Conservation (phyloP, 176 grass and related monocot genomes). For the Zizania latifolia region DNA sequence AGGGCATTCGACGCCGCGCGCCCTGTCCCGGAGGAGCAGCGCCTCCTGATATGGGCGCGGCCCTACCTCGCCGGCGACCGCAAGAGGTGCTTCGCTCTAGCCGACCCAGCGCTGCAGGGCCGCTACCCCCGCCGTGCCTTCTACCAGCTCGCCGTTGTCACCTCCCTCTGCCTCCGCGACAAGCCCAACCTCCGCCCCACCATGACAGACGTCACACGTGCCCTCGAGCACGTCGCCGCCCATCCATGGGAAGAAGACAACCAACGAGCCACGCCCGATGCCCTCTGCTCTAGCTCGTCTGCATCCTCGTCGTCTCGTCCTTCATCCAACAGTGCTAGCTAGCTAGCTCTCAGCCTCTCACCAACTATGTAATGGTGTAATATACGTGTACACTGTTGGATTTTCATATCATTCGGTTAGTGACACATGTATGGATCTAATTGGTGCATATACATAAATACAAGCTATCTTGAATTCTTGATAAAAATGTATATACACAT, state of each 20-base stretch:
- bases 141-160: conserved; percentile 43
- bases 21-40: conserved; percentile 21
- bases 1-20: conserved; percentile 35
- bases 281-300: too few relatives aligned
- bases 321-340: too few relatives aligned
- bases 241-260: conserved; percentile 30
- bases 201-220: conserved; percentile 43
- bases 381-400: too few relatives aligned
- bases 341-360: too few relatives aligned
- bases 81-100: conserved; percentile 32
- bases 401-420: too few relatives aligned
- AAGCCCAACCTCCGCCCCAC: conserved; percentile 46
- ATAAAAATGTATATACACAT: too few relatives aligned
- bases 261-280: too few relatives aligned
- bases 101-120: conserved; percentile 47
- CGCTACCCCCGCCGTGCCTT: conserved; percentile 39
- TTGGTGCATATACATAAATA: too few relatives aligned
- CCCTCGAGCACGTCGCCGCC: conserved; percentile 47
- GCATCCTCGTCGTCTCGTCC: too few relatives aligned
- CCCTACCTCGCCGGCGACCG: conserved; percentile 35
- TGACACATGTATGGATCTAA: too few relatives aligned
- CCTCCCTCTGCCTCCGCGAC: conserved; percentile 45
- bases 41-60: conserved; percentile 47
- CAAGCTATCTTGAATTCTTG: too few relatives aligned
- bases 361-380: too few relatives aligned